Evolutionary conservation across 2,329 filamentous ascomycete species (phyloP).

Genomic region (Claviceps pazoutovae): DNA sequence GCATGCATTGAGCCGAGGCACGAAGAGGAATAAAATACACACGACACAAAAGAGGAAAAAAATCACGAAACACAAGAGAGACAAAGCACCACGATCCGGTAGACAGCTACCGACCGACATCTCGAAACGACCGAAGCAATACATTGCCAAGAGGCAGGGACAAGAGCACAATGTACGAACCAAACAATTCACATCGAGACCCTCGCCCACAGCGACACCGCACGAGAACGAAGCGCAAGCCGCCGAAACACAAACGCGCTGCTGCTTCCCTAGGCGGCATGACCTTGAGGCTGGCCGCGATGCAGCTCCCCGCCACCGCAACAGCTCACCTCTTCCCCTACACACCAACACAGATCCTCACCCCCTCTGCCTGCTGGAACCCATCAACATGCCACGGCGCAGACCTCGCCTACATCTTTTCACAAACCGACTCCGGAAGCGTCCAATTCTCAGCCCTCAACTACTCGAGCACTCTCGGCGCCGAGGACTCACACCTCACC

Average conservation of each 20-base stretch:
- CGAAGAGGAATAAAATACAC: neutral
- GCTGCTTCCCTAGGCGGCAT: neutral
- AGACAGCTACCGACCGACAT: too few species aligned
- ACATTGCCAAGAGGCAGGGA: too few species aligned
- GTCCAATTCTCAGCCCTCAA: conserved; percentile 50
- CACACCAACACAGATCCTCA: conserved; percentile 60
- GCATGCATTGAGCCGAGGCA: neutral
- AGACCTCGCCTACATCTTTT: conserved; percentile 56
- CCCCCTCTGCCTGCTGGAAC: conserved; percentile 31
- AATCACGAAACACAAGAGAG: neutral
- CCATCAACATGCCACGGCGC: conserved; percentile 20
- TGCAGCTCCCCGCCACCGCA: conserved; percentile 4
- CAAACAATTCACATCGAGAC: too few species aligned
- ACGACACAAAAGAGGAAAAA: neutral
- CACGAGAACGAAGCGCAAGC: neutral
- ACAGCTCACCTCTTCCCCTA: conserved; percentile 51
- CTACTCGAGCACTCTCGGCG: conserved; percentile 41
- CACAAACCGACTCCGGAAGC: conserved; percentile 30
- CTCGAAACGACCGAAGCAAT: too few species aligned
- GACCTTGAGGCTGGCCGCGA: conserved; percentile 1
- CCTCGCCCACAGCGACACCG: neutral
- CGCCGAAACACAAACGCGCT: neutral
- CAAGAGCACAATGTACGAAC: too few species aligned
- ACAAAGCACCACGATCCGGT: neutral
- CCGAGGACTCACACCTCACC: conserved; percentile 28